A percentile compares a stretch with the other conserved stretches of the same genome.
Conservation (phyloP, 306 rosid genomes). For the Casuarina glauca region DNA sequence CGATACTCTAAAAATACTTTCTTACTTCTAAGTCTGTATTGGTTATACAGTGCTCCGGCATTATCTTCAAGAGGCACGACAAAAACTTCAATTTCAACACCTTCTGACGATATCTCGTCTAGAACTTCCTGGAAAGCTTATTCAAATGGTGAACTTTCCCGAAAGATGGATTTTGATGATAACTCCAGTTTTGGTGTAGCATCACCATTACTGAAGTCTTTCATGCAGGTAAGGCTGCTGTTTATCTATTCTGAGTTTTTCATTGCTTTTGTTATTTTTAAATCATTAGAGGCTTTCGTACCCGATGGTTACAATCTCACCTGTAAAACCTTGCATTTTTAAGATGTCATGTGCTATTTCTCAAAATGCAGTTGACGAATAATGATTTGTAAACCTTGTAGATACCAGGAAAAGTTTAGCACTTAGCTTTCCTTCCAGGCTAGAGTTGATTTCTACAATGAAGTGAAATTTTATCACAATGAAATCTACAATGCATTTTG, state of each 20-base stretch:
- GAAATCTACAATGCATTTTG: neutral
- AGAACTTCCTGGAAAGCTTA: constrained; percentile 82
- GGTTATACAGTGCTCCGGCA: constrained; percentile 81
- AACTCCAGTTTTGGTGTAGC: constrained; percentile 86
- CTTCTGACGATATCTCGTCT: constrained; percentile 65
- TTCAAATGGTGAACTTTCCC: constrained; percentile 77
- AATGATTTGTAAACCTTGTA: neutral
- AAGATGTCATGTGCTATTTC: neutral
- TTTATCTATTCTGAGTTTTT: constrained; percentile 18
- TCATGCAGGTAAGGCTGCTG: constrained; percentile 70
- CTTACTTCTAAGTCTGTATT: constrained; percentile 24
- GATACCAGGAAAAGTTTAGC: neutral
- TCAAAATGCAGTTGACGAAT: neutral
- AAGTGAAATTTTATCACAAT: neutral
- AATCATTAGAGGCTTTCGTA: neutral
- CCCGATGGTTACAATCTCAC: neutral
- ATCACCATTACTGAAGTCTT: constrained; percentile 88
- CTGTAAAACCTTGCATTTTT: neutral
- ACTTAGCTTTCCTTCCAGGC: neutral
- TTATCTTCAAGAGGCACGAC: constrained; percentile 86
- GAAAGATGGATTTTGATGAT: constrained; percentile 73
- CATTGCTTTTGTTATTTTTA: constrained; percentile 9
- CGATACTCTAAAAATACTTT: constrained; percentile 13
- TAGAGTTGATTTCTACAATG: neutral
- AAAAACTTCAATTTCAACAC: constrained; percentile 57